phyloP scores from a whole-genome alignment of 2,329 filamentous ascomycete genomes.

The Paraphoma chrysanthemicola region DNA sequence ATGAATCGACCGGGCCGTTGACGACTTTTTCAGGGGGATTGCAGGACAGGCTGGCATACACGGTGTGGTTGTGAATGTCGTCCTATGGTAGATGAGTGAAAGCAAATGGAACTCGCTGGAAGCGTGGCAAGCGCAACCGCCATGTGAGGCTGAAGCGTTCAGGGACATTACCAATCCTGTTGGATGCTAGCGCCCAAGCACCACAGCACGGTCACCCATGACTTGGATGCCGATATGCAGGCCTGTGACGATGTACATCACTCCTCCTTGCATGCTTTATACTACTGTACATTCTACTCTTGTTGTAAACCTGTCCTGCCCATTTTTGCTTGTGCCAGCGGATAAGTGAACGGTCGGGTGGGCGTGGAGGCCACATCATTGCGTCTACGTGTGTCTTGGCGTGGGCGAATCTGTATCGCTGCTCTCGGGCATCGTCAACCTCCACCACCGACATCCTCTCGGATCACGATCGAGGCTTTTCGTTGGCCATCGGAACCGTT shows the following conservation, averaged over 20 bases:
- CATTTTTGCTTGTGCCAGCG: constrained; percentile 15
- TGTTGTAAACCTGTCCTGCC: constrained; percentile 7
- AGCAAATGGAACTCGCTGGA: not conserved
- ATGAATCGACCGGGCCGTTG: not conserved
- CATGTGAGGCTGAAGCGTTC: constrained; percentile 16
- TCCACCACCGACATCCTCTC: constrained; percentile 22
- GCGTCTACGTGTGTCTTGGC: constrained; percentile 46
- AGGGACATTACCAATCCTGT: constrained; percentile 44
- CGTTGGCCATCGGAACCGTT: constrained; percentile 14
- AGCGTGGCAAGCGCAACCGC: constrained; percentile 5
- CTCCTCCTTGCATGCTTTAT: constrained; percentile 16
- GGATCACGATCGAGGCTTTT: constrained; percentile 8
- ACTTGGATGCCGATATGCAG: constrained; percentile 31
- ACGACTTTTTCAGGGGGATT: too few relatives aligned
- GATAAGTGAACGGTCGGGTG: constrained; percentile 27
- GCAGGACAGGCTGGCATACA: too few relatives aligned
- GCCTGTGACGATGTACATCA: constrained; percentile 35
- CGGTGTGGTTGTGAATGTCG: not conserved
- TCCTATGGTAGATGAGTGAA: not conserved
- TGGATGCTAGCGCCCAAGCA: constrained; percentile 42
- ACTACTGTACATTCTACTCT: constrained; percentile 1
- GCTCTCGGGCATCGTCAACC: constrained; percentile 32
- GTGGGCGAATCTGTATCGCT: constrained; percentile 40
- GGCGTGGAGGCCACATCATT: constrained; percentile 41
- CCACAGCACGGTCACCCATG: constrained; percentile 31